Evolutionary conservation across 2,329 filamentous ascomycete species (phyloP).

Genomic region (Calonectria ilicicola): DNA sequence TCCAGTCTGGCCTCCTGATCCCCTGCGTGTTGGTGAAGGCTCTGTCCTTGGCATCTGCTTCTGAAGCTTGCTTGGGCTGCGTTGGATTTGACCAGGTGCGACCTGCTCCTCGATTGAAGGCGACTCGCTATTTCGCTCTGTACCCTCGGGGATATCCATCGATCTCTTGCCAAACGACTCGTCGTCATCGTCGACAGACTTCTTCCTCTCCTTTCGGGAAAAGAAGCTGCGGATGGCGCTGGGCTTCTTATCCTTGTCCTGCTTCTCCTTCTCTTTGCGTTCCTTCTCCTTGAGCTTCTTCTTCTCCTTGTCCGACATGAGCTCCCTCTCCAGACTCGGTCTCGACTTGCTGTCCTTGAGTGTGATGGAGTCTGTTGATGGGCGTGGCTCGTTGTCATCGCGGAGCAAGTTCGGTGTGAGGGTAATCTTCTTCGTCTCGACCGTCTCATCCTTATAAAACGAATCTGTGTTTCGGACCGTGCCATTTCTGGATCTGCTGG

Average conservation of each 20-base stretch:
- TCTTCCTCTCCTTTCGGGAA: constrained; percentile 72
- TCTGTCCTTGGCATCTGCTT: constrained; percentile 70
- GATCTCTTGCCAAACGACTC: constrained; percentile 73
- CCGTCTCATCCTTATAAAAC: constrained; percentile 96
- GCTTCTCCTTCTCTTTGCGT: constrained; percentile 81
- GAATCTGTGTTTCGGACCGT: constrained; percentile 93
- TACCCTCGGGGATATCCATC: constrained; percentile 63
- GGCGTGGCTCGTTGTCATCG: constrained; percentile 75
- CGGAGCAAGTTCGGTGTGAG: constrained; percentile 92
- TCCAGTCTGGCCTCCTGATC: constrained; percentile 42
- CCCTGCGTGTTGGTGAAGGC: constrained; percentile 58
- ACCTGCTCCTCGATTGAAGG: constrained; percentile 54
- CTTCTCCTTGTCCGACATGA: constrained; percentile 74
- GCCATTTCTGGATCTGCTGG: constrained; percentile 81
- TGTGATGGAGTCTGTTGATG: constrained; percentile 61
- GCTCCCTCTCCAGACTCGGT: constrained; percentile 78
- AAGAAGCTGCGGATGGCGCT: constrained; percentile 71
- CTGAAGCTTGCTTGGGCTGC: constrained; percentile 76
- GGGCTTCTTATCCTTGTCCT: constrained; percentile 76
- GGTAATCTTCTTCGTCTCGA: constrained; percentile 97
- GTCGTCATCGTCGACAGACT: constrained; percentile 67
- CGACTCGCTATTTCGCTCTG: constrained; percentile 54
- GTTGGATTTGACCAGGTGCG: constrained; percentile 64
- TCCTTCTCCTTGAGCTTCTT: constrained; percentile 80
- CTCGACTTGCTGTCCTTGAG: constrained; percentile 64